Conservation (phyloP, 176 grass and related monocot species). For the Poa annua region DNA sequence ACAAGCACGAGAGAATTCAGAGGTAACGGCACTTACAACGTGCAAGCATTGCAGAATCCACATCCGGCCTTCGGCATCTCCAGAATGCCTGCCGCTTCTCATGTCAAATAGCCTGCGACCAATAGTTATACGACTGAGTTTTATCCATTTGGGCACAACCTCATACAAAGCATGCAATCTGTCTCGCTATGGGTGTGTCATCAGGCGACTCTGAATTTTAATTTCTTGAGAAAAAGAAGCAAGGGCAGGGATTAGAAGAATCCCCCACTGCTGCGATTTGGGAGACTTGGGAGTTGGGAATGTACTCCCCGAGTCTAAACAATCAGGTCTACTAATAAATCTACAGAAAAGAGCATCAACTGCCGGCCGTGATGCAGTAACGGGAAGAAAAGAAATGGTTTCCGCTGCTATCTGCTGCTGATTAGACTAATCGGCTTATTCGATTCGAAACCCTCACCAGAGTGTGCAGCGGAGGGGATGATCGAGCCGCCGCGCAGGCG, state of each 20-base stretch:
- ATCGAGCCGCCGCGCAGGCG: neutral
- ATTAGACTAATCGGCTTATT: neutral
- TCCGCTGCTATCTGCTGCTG: neutral
- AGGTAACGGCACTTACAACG: neutral
- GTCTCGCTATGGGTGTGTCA: neutral
- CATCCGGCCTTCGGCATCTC: neutral
- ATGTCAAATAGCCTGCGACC: neutral
- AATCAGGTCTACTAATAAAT: neutral
- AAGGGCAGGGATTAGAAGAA: neutral
- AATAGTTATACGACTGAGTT: neutral
- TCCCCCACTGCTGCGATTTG: neutral
- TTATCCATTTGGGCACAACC: neutral
- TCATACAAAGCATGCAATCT: neutral
- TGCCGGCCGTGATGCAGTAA: neutral
- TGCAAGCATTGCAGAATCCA: neutral
- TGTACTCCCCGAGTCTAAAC: neutral
- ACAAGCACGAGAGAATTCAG: neutral
- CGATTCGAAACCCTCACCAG: conserved; percentile 4
- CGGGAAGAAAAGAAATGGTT: neutral
- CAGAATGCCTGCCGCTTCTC: neutral
- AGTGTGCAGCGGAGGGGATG: conserved; percentile 10
- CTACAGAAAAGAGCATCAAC: neutral
- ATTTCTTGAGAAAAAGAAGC: neutral
- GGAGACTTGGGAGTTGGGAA: neutral
- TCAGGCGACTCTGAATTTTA: neutral